These are phyloP conservation scores for Emergomyces orientalis DNA, from an alignment of 2,329 filamentous ascomycete genomes.

Conservation along the genomic window DNA sequence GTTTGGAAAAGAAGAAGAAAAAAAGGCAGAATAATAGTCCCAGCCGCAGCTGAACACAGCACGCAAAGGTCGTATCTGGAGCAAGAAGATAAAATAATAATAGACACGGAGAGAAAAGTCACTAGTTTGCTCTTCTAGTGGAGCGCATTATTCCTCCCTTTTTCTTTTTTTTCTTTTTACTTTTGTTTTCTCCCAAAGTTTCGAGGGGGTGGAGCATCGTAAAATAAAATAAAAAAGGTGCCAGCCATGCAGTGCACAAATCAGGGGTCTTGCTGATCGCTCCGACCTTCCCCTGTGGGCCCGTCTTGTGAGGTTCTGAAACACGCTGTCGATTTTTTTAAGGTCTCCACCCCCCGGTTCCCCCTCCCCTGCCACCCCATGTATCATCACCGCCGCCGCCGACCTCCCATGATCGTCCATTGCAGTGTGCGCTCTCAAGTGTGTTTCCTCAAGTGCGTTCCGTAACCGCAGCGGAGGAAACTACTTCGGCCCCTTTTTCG, in stretches of 20 bases:
- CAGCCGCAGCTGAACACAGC: neutral
- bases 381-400: neutral
- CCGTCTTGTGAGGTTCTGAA: neutral
- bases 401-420: neutral
- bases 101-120: neutral
- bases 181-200: neutral
- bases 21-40: neutral
- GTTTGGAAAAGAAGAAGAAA: too few relatives aligned
- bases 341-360: neutral
- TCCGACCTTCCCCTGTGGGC: conserved; percentile 1
- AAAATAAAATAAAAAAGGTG: neutral
- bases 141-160: neutral
- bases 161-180: neutral
- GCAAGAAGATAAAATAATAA: neutral
- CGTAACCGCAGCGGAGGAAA: neutral
- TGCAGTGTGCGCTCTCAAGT: neutral
- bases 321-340: conserved; percentile 5
- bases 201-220: neutral
- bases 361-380: neutral
- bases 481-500: neutral
- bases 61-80: neutral
- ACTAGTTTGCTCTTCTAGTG: neutral
- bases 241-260: neutral
- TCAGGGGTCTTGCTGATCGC: conserved; percentile 7
- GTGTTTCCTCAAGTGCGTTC: neutral